These are phyloP conservation scores for Amanita subjunquillea DNA, from an alignment of 768 basidiomycete species.

Conservation along the genomic window DNA sequence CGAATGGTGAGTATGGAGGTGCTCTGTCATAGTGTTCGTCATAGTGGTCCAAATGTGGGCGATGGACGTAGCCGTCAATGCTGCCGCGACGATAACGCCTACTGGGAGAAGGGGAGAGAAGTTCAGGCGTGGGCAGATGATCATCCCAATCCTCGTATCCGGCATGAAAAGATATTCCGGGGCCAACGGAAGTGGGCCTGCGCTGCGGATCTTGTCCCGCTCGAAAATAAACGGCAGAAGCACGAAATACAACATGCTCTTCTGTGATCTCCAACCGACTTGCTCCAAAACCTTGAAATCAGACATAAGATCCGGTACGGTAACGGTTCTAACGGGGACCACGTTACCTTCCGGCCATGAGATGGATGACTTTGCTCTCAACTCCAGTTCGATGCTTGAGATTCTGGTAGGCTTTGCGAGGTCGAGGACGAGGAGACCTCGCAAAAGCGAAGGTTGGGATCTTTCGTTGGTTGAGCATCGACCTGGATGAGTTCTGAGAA, in stretches of 20 bases:
- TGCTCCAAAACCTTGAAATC: conserved; percentile 47
- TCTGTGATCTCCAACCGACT: conserved; percentile 70
- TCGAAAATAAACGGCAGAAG: conserved; percentile 63
- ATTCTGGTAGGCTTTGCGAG: conserved; percentile 74
- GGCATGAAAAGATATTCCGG: conserved; percentile 28
- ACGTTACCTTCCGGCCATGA: conserved; percentile 80
- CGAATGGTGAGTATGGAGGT: conserved; percentile 27
- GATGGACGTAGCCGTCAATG: conserved; percentile 25
- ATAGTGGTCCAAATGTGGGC: conserved; percentile 20
- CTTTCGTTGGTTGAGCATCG: conserved; percentile 17
- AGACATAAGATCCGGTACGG: conserved; percentile 3
- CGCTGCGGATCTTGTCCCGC: conserved; percentile 33
- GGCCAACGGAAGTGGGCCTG: conserved; percentile 35
- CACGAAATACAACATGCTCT: conserved; percentile 64
- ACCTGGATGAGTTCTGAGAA: conserved; percentile 41
- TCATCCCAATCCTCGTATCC: conserved; percentile 19
- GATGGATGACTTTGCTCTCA: conserved; percentile 62
- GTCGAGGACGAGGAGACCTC: conserved; percentile 50
- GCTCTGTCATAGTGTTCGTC: conserved; percentile 18
- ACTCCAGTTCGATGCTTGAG: conserved; percentile 72
- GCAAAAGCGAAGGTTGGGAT: conserved; percentile 40
- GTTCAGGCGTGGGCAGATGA: not conserved
- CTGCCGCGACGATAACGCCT: conserved; percentile 14
- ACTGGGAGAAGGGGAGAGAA: conserved; percentile 1
- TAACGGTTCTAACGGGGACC: not conserved